A percentile compares a stretch with the other conserved stretches of the same genome.
phyloP scores from a whole-genome alignment of 768 basidiomycete species.

The Boletus reticuloceps region DNA sequence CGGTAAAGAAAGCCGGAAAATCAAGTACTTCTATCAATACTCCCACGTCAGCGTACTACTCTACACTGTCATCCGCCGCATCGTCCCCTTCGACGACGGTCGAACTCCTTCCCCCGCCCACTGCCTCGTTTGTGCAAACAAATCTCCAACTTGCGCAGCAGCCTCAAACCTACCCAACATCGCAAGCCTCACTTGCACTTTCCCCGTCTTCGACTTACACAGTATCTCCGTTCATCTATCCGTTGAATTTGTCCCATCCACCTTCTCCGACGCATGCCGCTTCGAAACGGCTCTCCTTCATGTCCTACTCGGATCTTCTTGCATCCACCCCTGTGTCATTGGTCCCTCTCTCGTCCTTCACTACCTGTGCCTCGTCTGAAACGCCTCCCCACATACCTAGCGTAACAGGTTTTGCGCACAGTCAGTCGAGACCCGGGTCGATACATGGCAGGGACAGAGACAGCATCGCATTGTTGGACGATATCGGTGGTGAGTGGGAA shows the following conservation, averaged over 20 bases:
- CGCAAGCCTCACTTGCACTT: constrained; percentile 7
- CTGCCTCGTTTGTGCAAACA: constrained; percentile 23
- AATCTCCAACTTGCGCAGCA: constrained; percentile 13
- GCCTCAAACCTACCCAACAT: constrained; percentile 17
- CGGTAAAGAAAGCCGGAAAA: constrained; percentile 9
- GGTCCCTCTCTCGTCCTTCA: constrained; percentile 70
- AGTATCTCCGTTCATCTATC: constrained; percentile 24
- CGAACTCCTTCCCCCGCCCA: constrained; percentile 25
- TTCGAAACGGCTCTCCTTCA: constrained; percentile 81
- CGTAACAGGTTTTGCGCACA: constrained; percentile 46
- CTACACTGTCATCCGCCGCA: constrained; percentile 36
- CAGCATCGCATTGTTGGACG: constrained; percentile 50
- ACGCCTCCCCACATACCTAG: constrained; percentile 75
- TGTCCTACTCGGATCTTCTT: constrained; percentile 85
- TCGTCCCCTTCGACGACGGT: constrained; percentile 41
- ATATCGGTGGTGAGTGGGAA: constrained; percentile 84
- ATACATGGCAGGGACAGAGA: constrained; percentile 36
- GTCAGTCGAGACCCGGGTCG: constrained; percentile 25
- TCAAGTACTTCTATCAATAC: constrained; percentile 36
- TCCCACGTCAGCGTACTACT: constrained; percentile 50
- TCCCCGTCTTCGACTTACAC: constrained; percentile 28
- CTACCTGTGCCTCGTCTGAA: constrained; percentile 55
- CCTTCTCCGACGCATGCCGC: constrained; percentile 46
- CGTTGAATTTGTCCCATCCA: constrained; percentile 30
- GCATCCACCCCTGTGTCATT: constrained; percentile 71